Evolutionary conservation across 345 rosid genomes (phyloP).

Genomic region (Lenwebbia sp.): DNA sequence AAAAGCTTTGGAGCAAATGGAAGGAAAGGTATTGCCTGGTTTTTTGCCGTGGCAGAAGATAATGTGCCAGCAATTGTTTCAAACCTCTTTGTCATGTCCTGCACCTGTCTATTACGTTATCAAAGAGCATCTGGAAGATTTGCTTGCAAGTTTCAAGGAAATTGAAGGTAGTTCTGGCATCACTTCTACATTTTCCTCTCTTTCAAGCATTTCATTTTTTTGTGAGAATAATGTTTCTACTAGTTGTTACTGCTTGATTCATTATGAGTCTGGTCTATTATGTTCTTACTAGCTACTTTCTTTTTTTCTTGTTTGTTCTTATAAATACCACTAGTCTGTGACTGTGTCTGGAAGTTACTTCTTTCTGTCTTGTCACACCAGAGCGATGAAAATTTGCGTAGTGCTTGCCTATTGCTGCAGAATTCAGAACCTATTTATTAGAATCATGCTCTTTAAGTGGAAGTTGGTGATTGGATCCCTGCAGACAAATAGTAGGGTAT

Average conservation of each 20-base stretch:
- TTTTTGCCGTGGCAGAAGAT: slow-evolving; percentile 77
- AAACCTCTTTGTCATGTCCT: slow-evolving; percentile 62
- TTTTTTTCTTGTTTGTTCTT: background rate
- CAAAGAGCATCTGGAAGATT: slow-evolving; percentile 38
- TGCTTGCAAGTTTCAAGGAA: slow-evolving; percentile 25
- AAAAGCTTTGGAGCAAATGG: slow-evolving; percentile 74
- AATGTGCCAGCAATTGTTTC: slow-evolving; percentile 63
- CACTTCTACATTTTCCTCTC: background rate
- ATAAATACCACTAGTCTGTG: background rate
- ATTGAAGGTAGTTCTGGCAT: slow-evolving; percentile 29
- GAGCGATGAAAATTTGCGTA: background rate
- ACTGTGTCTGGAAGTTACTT: background rate
- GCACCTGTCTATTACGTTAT: slow-evolving; percentile 48
- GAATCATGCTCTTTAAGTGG: background rate
- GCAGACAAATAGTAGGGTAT: background rate
- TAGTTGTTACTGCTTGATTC: background rate
- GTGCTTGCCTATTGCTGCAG: background rate
- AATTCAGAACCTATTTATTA: background rate
- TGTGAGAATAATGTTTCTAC: background rate
- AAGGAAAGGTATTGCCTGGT: slow-evolving; percentile 60
- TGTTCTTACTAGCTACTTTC: background rate
- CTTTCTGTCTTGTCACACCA: background rate
- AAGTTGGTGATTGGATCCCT: background rate
- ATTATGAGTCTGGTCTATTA: background rate
- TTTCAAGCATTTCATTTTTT: background rate